Evolutionary conservation across 768 basidiomycete species (phyloP).

Genomic region (Calocybe indica): DNA sequence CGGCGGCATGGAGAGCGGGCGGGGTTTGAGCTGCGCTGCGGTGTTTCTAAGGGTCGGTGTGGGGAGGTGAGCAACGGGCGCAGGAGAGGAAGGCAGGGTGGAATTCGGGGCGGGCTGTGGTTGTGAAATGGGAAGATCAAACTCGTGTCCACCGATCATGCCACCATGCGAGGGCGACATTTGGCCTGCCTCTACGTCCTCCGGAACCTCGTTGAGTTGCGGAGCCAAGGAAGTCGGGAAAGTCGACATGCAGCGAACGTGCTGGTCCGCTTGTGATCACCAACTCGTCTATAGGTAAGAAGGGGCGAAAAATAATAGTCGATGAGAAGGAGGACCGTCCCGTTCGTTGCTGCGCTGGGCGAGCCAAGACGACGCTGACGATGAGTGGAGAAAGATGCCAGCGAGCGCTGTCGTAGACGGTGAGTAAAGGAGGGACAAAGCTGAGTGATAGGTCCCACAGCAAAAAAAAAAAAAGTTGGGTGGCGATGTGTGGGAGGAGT

Average conservation of each 20-base stretch:
- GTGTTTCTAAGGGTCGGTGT: constrained; percentile 12
- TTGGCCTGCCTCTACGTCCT: constrained; percentile 35
- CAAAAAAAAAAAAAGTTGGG: background rate
- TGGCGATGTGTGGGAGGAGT: too few species aligned
- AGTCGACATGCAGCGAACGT: constrained; percentile 25
- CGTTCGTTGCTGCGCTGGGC: background rate
- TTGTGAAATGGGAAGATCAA: constrained; percentile 51
- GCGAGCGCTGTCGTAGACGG: background rate
- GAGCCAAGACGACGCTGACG: constrained; percentile 1
- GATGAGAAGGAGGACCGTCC: background rate
- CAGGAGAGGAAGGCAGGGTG: constrained; percentile 13
- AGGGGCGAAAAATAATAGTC: background rate
- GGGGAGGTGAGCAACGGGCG: constrained; percentile 15
- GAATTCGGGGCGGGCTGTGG: constrained; percentile 18
- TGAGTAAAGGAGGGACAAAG: background rate
- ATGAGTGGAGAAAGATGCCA: background rate
- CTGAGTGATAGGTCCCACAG: too few species aligned
- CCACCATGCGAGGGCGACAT: constrained; percentile 49
- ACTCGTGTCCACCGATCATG: constrained; percentile 55
- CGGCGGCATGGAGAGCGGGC: constrained; percentile 75
- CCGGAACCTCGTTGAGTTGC: constrained; percentile 44
- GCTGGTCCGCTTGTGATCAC: background rate
- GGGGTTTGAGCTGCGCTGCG: constrained; percentile 37
- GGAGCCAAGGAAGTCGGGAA: constrained; percentile 43
- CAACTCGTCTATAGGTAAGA: background rate